These are phyloP conservation scores for Cyclostephanos invisitatus DNA, from an alignment of 108 stramenopile genomes.

Conservation along the genomic window DNA sequence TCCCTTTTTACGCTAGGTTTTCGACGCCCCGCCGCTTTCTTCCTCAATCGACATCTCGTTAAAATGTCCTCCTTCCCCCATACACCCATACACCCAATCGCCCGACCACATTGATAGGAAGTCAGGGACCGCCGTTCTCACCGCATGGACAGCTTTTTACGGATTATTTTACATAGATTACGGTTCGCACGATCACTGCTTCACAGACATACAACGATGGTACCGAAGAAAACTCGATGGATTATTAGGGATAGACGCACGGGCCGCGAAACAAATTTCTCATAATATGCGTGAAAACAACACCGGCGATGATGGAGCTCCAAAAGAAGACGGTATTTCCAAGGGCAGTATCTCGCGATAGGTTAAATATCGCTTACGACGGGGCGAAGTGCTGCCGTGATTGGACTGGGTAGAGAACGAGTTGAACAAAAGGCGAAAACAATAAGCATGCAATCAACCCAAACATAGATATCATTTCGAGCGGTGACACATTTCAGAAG, in stretches of 20 bases:
- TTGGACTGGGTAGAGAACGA: not conserved
- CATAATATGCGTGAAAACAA: conserved; percentile 4
- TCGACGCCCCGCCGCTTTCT: not conserved
- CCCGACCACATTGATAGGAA: conserved; percentile 26
- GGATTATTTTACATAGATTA: conserved; percentile 48
- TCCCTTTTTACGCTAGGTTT: not conserved
- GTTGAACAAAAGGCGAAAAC: not conserved
- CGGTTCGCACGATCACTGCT: conserved; percentile 41
- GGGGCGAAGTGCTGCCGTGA: not conserved
- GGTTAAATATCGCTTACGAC: not conserved
- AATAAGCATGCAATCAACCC: not conserved
- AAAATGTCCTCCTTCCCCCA: not conserved
- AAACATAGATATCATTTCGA: not conserved
- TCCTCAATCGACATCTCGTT: not conserved
- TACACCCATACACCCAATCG: not conserved
- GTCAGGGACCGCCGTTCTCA: conserved; percentile 42
- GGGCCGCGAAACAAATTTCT: conserved; percentile 21
- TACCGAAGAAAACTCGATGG: conserved; percentile 43
- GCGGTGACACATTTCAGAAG: not conserved
- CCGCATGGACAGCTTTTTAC: conserved; percentile 42
- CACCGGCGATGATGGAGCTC: not conserved
- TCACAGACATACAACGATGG: conserved; percentile 48
- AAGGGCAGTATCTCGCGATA: not conserved
- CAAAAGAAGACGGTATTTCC: not conserved
- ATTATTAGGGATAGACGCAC: conserved; percentile 35